These are phyloP conservation scores for Exophiala xenobiotica DNA, from an alignment of 2,329 filamentous ascomycete genomes.

Conservation along the genomic window DNA sequence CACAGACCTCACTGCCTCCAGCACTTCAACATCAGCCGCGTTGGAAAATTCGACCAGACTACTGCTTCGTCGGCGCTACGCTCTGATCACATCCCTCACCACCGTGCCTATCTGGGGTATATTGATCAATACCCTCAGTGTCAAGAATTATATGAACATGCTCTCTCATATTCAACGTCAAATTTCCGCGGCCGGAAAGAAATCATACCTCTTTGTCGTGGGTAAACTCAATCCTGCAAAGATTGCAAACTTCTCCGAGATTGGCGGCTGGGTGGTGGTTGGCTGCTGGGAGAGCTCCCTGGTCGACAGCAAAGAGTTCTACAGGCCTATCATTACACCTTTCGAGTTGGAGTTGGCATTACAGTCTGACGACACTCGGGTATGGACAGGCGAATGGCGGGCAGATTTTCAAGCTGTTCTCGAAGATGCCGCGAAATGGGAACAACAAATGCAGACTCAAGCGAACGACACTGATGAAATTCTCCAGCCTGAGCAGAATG, in stretches of 20 bases:
- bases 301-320: conserved; percentile 86
- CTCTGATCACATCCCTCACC: conserved; percentile 74
- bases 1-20: conserved; percentile 68
- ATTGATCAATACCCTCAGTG: conserved; percentile 89
- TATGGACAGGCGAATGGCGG: conserved; percentile 88
- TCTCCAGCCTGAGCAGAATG: conserved; percentile 30
- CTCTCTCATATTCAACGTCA: conserved; percentile 70
- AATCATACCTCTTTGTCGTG: conserved; percentile 93
- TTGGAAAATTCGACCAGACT: conserved; percentile 54
- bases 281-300: conserved; percentile 97
- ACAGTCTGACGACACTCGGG: conserved; percentile 68
- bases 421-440: conserved; percentile 32
- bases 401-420: conserved; percentile 76
- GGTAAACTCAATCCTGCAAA: conserved; percentile 96
- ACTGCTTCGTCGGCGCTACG: conserved; percentile 80
- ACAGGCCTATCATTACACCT: conserved; percentile 86
- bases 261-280: conserved; percentile 95
- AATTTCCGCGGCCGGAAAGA: conserved; percentile 82
- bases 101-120: conserved; percentile 87
- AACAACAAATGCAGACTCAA: conserved; percentile 6
- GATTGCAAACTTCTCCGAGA: conserved; percentile 91
- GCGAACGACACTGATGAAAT: not conserved
- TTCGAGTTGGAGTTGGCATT: conserved; percentile 85
- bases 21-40: conserved; percentile 30
- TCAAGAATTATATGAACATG: conserved; percentile 83